Base-by-base conservation (phyloP, 495 filamentous ascomycete genomes). In the Cladorrhinum samala region DNA sequence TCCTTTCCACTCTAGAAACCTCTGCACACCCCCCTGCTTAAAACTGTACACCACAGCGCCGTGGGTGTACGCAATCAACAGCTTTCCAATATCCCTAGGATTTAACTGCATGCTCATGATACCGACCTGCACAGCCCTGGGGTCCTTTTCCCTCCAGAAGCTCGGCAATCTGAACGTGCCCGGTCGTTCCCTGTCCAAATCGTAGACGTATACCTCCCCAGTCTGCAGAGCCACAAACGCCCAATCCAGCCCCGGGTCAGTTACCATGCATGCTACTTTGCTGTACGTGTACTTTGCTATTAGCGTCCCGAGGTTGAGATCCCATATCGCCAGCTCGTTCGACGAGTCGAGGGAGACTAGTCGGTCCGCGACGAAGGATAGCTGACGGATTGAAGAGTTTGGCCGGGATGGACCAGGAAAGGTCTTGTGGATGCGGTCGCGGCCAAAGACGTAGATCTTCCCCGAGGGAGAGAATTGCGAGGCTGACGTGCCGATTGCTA, bases 191-290 rank as follows among this genome's bases (percentile, higher is more conserved):
- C 91, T 79, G 63, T 95, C 92, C 43, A 97, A 76, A 70, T 98
- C 93, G 63, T 94, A 97, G 27, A 87, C 86, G 52, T 89, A 77
- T 7, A 96, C 73, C 52, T 97, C 93, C 43, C 88, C 89, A 63
- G 79, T 85, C 50, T 84, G 79, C 44, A 86, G 63, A 2, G 87
- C 89, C 24, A 95, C 73, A 47, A 98, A 84, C 13, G 83, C 86
- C 83, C 93, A 98, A 61, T 97, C 93, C 27, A 98, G 71, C 59
- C 85, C 87, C 0, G 93, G 86, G 59, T 98, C 93, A 0, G 87
- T 89, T 50, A 81, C 71, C 57, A 96, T 65, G 33, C 83, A 75
- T 20, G 81, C 84, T 2, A 87, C 86, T 43, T 81, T 88, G 1
- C 87, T 84, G 3, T 88, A 88, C 6, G 83, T 80, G 69, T 90